phyloP scores from a whole-genome alignment of 345 rosid genomes.

The Camelina sativa region DNA sequence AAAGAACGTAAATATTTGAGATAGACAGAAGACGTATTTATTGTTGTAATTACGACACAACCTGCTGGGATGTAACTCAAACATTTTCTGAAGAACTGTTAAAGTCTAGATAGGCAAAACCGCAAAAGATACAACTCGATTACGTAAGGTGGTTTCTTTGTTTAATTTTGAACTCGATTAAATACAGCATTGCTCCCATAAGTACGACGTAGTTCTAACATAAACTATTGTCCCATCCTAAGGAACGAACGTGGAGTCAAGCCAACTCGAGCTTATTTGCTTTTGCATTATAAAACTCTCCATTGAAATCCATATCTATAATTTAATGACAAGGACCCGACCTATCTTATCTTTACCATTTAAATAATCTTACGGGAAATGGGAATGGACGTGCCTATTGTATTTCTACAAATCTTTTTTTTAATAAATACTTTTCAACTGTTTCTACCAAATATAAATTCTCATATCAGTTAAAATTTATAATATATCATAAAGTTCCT shows the following conservation, averaged over 20 bases:
- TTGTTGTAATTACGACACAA: too few relatives aligned
- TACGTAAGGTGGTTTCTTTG: not conserved
- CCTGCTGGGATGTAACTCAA: too few relatives aligned
- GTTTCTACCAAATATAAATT: constrained; percentile 18
- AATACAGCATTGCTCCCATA: not conserved
- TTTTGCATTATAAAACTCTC: not conserved
- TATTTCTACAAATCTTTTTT: not conserved
- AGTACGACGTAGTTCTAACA: not conserved
- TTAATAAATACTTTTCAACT: not conserved
- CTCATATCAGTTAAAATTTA: not conserved
- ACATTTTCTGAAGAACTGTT: too few relatives aligned
- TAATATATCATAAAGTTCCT: not conserved
- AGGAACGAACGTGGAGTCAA: not conserved
- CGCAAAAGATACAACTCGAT: not conserved
- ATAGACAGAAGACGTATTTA: too few relatives aligned
- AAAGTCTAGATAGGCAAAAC: too few relatives aligned
- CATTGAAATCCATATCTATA: not conserved
- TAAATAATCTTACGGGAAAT: not conserved
- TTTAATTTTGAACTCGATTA: not conserved
- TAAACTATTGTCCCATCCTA: not conserved
- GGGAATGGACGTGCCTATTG: constrained; percentile 21
- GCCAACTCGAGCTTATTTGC: not conserved
- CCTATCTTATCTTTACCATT: constrained; percentile 21
- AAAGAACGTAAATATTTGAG: too few relatives aligned
- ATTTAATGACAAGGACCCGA: not conserved